phyloP scores from a whole-genome alignment of 2,329 filamentous ascomycete genomes.

The Colletotrichum agaves region DNA sequence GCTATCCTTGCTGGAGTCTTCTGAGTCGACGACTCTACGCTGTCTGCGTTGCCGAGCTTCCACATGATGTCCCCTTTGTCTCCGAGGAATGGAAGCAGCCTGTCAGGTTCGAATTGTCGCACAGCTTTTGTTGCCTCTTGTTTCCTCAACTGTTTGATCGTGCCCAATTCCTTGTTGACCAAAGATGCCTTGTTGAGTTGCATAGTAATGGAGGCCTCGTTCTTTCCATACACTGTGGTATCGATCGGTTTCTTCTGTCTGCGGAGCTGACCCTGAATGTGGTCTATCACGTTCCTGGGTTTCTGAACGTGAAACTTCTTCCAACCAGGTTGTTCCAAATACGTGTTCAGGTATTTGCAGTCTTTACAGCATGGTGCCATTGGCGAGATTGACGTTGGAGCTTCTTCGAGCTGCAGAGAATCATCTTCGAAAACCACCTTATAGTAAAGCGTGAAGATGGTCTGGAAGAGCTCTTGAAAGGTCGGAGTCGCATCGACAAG shows the following conservation, averaged over 20 bases:
- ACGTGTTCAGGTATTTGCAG: constrained; percentile 22
- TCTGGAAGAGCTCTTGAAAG: constrained; percentile 22
- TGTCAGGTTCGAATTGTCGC: constrained; percentile 16
- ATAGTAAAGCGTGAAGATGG: constrained; percentile 15
- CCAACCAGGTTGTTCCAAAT: constrained; percentile 28
- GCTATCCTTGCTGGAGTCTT: background rate
- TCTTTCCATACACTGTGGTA: constrained; percentile 20
- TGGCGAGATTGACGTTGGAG: constrained; percentile 6
- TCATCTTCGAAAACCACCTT: constrained; percentile 25
- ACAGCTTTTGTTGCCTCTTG: constrained; percentile 24
- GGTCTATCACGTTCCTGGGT: constrained; percentile 15
- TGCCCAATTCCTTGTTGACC: constrained; percentile 18
- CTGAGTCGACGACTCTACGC: background rate
- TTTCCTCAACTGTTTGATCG: background rate
- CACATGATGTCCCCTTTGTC: constrained; percentile 25
- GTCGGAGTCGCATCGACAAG: constrained; percentile 11
- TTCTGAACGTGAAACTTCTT: constrained; percentile 25
- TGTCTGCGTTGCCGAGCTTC: constrained; percentile 22
- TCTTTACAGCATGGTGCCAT: constrained; percentile 24
- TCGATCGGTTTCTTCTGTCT: constrained; percentile 28
- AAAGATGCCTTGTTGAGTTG: constrained; percentile 28
- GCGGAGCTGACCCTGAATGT: constrained; percentile 8
- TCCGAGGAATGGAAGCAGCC: constrained; percentile 28
- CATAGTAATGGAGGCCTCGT: constrained; percentile 13
- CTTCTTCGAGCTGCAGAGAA: constrained; percentile 9